phyloP scores from a whole-genome alignment of 495 filamentous ascomycete genomes.

The Trypethelium eluteriae region DNA sequence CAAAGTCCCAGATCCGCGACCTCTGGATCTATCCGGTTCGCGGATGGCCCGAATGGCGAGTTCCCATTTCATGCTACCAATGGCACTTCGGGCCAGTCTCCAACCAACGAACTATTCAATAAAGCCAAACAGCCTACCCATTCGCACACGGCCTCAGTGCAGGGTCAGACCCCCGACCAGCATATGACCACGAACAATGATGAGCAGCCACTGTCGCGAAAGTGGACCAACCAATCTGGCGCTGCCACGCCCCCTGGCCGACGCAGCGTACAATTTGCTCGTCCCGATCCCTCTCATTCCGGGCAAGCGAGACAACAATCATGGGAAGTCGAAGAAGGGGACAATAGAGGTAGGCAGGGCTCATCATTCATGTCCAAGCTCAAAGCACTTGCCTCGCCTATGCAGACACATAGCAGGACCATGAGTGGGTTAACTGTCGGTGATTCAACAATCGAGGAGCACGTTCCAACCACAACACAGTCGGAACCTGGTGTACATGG shows the following conservation, averaged over 20 bases:
- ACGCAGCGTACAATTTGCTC: constrained; percentile 39
- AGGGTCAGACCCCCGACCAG: constrained; percentile 5
- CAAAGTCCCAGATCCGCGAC: not conserved
- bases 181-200: not conserved
- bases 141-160: not conserved
- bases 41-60: not conserved
- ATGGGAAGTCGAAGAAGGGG: constrained; percentile 28
- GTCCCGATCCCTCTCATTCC: constrained; percentile 19
- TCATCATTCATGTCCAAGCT: constrained; percentile 36
- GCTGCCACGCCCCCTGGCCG: constrained; percentile 33
- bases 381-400: constrained; percentile 35
- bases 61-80: constrained; percentile 12
- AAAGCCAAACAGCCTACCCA: not conserved
- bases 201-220: constrained; percentile 22
- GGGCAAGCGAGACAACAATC: constrained; percentile 27
- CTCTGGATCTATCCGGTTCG: not conserved
- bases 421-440: constrained; percentile 31
- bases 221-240: constrained; percentile 24
- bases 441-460: constrained; percentile 25
- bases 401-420: constrained; percentile 31
- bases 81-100: not conserved
- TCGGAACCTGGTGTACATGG: constrained; percentile 19
- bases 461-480: constrained; percentile 27
- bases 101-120: constrained; percentile 9
- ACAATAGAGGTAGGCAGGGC: constrained; percentile 26